phyloP scores from a whole-genome alignment of 164 flowering plant genomes.

The Dillenia suffruticosa region DNA sequence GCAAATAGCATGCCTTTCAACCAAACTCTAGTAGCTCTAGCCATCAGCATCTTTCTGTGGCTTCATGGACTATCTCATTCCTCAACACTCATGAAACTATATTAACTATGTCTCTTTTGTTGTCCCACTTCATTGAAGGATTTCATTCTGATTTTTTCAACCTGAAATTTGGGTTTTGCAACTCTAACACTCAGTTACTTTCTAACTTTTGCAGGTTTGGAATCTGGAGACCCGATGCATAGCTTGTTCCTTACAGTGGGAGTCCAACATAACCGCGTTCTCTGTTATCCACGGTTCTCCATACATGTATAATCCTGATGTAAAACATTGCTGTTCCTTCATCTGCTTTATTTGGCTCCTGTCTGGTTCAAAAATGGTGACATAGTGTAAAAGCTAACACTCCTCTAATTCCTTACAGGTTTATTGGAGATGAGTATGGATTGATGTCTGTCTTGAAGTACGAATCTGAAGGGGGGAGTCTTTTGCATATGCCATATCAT shows the following conservation, averaged over 20 bases:
- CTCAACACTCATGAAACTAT: no score
- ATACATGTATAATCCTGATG: conserved; percentile 58
- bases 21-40: no score
- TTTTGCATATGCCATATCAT: conserved; percentile 55
- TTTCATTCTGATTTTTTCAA: no score
- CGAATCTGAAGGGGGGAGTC: conserved; percentile 45
- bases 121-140: no score
- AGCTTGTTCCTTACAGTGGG: conserved; percentile 60
- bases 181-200: no score
- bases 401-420: conserved; percentile 41
- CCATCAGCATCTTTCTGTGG: no score
- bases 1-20: no score
- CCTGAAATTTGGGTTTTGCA: no score
- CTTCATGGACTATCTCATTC: no score
- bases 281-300: conserved; percentile 59
- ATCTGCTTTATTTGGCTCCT: conserved; percentile 3
- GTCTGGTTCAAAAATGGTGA: conserved; percentile 1
- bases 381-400: conserved; percentile 4
- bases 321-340: not conserved
- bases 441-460: conserved; percentile 60
- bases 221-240: conserved; percentile 56
- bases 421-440: conserved; percentile 79
- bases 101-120: no score
- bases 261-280: conserved; percentile 76
- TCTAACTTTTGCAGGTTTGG: conserved; percentile 62